phyloP scores from a whole-genome alignment of 345 rosid genomes.

The Camelina sativa region DNA sequence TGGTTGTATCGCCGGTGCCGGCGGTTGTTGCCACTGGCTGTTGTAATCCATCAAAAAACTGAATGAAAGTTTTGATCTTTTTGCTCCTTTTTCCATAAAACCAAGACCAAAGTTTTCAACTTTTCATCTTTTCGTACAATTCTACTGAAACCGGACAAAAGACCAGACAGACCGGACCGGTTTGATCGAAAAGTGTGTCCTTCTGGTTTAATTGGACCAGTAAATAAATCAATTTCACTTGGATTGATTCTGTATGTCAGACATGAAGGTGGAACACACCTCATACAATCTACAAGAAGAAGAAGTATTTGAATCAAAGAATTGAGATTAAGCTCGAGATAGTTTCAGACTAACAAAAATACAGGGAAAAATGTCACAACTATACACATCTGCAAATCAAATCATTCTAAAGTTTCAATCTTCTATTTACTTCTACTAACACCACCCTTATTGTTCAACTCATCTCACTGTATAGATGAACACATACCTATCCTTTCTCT shows the following conservation, averaged over 20 bases:
- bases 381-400: constrained; percentile 7
- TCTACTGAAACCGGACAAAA: neutral
- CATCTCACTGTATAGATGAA: neutral
- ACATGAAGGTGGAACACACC: neutral
- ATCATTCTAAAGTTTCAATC: constrained; percentile 5
- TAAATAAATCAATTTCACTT: neutral
- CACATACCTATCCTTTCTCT: neutral
- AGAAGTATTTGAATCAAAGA: neutral
- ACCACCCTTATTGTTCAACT: constrained; percentile 6
- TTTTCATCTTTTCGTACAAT: neutral
- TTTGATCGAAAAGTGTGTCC: neutral
- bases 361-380: constrained; percentile 1
- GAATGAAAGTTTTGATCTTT: neutral
- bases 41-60: constrained; percentile 1
- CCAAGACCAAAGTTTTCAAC: neutral
- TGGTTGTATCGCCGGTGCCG: constrained; percentile 14
- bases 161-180: neutral
- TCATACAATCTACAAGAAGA: neutral
- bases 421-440: neutral
- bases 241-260: neutral
- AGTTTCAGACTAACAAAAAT: constrained; percentile 8
- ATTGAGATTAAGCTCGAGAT: neutral
- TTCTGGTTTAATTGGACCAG: neutral
- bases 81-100: too few relatives aligned
- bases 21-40: constrained; percentile 15